These are phyloP conservation scores for Aspergillus coremiiformis DNA, from an alignment of 495 filamentous ascomycete genomes.

Conservation along the genomic window DNA sequence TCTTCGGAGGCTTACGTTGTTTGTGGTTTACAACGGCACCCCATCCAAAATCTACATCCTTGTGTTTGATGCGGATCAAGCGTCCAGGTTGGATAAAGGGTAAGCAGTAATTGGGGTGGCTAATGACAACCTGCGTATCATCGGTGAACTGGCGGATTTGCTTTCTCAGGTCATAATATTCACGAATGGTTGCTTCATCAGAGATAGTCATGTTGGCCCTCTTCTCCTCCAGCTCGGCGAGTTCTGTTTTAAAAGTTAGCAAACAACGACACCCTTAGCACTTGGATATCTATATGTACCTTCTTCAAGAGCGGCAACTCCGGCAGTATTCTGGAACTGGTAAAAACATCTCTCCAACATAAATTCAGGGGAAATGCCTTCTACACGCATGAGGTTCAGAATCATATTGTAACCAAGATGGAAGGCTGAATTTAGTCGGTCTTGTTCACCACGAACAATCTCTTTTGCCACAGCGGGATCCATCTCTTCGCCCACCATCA, in stretches of 20 bases:
- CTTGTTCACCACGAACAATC: constrained; percentile 93
- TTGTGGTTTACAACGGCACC: constrained; percentile 71
- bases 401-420: constrained; percentile 99
- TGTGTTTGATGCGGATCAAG: constrained; percentile 72
- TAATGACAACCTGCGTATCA: constrained; percentile 82
- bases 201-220: constrained; percentile 63
- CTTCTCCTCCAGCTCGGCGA: constrained; percentile 65
- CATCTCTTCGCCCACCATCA: constrained; percentile 97
- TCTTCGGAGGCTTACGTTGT: constrained; percentile 51
- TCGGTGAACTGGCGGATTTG: constrained; percentile 73
- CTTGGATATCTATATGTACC: constrained; percentile 24
- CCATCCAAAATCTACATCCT: constrained; percentile 84
- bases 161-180: constrained; percentile 82
- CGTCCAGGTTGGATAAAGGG: constrained; percentile 76
- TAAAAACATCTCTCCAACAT: constrained; percentile 97
- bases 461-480: constrained; percentile 88
- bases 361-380: constrained; percentile 91
- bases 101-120: constrained; percentile 76
- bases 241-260: constrained; percentile 44
- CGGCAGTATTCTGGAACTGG: constrained; percentile 92
- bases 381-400: constrained; percentile 88
- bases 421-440: constrained; percentile 94
- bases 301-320: constrained; percentile 72
- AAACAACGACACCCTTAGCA: not conserved
- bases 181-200: constrained; percentile 80